These are phyloP conservation scores for Entamoeba histolytica DNA, from an alignment of 208 protist genomes.

Conservation along the genomic window DNA sequence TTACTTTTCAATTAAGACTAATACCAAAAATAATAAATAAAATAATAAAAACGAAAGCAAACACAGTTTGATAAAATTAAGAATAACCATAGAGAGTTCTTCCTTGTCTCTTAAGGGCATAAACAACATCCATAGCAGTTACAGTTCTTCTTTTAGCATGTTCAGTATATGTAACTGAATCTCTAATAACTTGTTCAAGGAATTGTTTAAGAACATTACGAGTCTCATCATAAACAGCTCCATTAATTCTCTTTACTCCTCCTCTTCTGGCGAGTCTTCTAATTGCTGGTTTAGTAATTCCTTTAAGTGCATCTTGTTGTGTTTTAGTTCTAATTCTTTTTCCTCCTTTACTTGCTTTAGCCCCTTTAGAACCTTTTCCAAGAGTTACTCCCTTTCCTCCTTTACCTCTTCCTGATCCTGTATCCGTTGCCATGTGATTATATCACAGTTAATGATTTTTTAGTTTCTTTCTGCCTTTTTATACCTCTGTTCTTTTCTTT, in stretches of 20 bases:
- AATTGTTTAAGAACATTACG: constrained; percentile 61
- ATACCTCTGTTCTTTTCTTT: too few relatives aligned
- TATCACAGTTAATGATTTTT: too few relatives aligned
- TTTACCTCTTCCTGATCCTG: background rate
- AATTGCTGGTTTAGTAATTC: constrained; percentile 39
- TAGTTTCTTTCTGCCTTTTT: too few relatives aligned
- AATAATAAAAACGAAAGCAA: background rate
- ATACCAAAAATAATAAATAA: background rate
- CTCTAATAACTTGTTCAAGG: constrained; percentile 64
- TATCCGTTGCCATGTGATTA: background rate
- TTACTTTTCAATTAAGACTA: too few relatives aligned
- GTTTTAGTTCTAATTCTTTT: background rate
- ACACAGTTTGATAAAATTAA: background rate
- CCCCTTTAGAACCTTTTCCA: background rate
- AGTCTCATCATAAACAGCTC: constrained; percentile 67
- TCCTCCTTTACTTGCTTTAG: background rate
- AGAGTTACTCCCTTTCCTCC: background rate
- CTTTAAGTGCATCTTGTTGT: background rate
- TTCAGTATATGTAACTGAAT: constrained; percentile 73
- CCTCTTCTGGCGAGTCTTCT: constrained; percentile 60
- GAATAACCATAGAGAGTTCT: constrained; percentile 65
- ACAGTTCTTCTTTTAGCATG: constrained; percentile 69
- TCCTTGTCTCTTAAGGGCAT: constrained; percentile 71
- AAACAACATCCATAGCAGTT: constrained; percentile 73
- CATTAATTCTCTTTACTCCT: constrained; percentile 62